A percentile compares a stretch with the other conserved stretches of the same genome.
phyloP scores from a whole-genome alignment of 2,329 filamentous ascomycete species.

The Diplocarpon rosae region DNA sequence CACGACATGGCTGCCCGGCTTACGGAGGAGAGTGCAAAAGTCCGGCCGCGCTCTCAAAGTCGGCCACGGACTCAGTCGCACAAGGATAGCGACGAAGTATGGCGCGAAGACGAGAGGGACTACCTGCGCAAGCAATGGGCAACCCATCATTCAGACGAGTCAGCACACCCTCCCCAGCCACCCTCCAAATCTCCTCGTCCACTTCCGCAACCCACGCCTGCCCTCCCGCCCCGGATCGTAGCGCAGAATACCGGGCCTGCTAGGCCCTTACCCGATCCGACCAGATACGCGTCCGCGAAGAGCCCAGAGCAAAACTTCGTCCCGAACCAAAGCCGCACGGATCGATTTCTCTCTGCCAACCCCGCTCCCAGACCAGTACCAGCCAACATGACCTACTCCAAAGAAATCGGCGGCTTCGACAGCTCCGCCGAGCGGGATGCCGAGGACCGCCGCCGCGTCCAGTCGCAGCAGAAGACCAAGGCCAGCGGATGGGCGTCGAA shows the following conservation, averaged over 20 bases:
- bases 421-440: constrained; percentile 36
- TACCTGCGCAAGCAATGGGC: constrained; percentile 36
- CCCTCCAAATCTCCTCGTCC: constrained; percentile 24
- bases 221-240: constrained; percentile 20
- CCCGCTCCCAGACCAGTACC: constrained; percentile 30
- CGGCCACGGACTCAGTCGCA: constrained; percentile 21
- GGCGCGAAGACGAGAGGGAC: constrained; percentile 40
- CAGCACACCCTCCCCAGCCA: constrained; percentile 5
- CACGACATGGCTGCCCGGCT: constrained; percentile 23
- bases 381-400: constrained; percentile 31
- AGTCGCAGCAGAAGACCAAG: constrained; percentile 40
- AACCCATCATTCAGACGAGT: constrained; percentile 16
- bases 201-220: constrained; percentile 22
- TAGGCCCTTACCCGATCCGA: constrained; percentile 30
- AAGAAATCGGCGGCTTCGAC: constrained; percentile 30
- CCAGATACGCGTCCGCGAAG: constrained; percentile 21
- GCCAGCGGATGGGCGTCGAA: constrained; percentile 42
- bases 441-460: constrained; percentile 37
- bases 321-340: constrained; percentile 32
- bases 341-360: constrained; percentile 38
- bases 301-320: constrained; percentile 11
- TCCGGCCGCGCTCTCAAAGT: constrained; percentile 12
- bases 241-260: constrained; percentile 26
- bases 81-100: constrained; percentile 33
- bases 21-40: constrained; percentile 21